These are phyloP conservation scores for Atkinsonella texensis DNA, from an alignment of 2,329 filamentous ascomycete species.

Conservation along the genomic window DNA sequence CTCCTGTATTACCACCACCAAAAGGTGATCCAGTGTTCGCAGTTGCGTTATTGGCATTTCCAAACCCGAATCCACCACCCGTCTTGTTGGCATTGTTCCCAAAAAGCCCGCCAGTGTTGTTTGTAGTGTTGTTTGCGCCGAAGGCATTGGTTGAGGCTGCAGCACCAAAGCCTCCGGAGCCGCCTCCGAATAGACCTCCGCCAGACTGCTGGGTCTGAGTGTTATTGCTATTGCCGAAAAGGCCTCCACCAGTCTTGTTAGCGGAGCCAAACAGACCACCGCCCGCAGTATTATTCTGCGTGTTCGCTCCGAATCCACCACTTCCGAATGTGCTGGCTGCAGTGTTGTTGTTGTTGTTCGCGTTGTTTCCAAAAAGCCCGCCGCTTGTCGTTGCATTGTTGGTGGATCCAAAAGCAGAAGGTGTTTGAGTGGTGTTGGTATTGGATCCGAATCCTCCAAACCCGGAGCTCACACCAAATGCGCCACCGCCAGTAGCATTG, in stretches of 20 bases:
- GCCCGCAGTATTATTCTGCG: conserved; percentile 14
- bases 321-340: conserved; percentile 11
- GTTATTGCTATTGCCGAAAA: conserved; percentile 14
- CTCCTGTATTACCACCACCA: conserved; percentile 12
- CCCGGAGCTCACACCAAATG: conserved; percentile 56
- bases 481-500: conserved; percentile 71
- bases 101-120: conserved; percentile 25
- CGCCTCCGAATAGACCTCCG: conserved; percentile 16
- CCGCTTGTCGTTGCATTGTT: conserved; percentile 22
- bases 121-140: conserved; percentile 17
- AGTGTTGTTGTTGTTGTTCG: conserved; percentile 20
- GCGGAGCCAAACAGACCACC: conserved; percentile 27
- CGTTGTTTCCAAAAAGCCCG: conserved; percentile 26
- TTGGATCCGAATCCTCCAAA: conserved; percentile 39
- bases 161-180: conserved; percentile 26
- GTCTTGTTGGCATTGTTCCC: conserved; percentile 27
- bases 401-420: conserved; percentile 34
- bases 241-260: conserved; percentile 15
- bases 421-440: conserved; percentile 16
- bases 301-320: conserved; percentile 30
- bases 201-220: conserved; percentile 11
- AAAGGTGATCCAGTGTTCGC: conserved; percentile 13
- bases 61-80: conserved; percentile 27
- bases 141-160: conserved; percentile 19
- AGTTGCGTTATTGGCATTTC: conserved; percentile 24